Base-by-base conservation (phyloP, 331 rosid genomes). In the Erythrophleum ivorense region DNA sequence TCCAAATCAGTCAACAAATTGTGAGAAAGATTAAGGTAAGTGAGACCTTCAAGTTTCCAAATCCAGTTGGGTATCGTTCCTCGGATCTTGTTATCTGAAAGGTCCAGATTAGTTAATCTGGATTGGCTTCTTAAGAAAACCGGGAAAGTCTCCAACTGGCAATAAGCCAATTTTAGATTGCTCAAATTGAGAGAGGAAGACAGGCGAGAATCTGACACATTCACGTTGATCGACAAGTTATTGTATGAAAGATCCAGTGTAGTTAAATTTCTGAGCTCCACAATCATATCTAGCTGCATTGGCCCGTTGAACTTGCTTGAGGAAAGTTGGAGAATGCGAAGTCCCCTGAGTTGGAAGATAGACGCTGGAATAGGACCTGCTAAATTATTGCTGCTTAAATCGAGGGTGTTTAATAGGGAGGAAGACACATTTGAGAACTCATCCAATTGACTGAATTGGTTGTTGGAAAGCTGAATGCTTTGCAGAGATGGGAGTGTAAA, bases 61-160 rank as follows among this genome's bases (percentile, higher is more conserved):
- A 91, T 76, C 97, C 92, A 91, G 40, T 57, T 78, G 40, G 97
- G 95, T 38, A 86, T 76, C 18, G 0, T 19, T 12, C 86, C 97
- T 0, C 3, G 18, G 29, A 92, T 87, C 45, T 83, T 79, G 78
- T 88, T 91, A 0, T 24, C 0, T 7, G 97, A 90, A 38, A 94
- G 95, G 80, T 94, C 98, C 60, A 94, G 76, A 29, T 0, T 0
- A 2, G 0, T 0, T 43, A 91, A 79, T 31, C 0, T 62, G 15
- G 91, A 54, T 15, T 89, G 92, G 19, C 83, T 48, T 78, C 67
- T 84, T 68, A 94, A 60, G 78, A 89, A 87, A 50, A 1, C 2
- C 1, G 97, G 95, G 34, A 91, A 71, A 62, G 0, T 41, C 55
- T 31, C 79, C 79, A 91, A 55, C 13, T 71, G 80, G 73, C 85